These are phyloP conservation scores for Brettanomyces naardenensis DNA, from an alignment of 805 yeast species.

Conservation along the genomic window DNA sequence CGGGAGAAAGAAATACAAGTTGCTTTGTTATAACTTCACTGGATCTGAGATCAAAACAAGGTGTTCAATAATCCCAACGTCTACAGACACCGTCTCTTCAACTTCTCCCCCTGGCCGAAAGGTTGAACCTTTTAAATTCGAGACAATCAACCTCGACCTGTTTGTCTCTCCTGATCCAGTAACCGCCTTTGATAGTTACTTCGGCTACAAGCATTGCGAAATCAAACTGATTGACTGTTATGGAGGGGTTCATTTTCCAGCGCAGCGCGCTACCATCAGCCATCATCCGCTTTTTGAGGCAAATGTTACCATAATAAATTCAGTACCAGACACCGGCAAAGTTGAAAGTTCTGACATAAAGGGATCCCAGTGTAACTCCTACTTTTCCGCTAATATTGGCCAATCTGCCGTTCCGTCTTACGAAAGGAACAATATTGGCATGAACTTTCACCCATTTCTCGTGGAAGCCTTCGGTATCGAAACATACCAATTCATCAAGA, in stretches of 20 bases:
- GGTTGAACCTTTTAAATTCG: constrained; percentile 4
- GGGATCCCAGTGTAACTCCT: background rate
- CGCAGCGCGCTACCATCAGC: constrained; percentile 2
- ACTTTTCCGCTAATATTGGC: background rate
- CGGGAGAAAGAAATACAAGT: constrained; percentile 13
- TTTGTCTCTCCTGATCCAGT: constrained; percentile 6
- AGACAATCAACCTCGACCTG: constrained; percentile 5
- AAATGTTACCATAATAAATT: no score
- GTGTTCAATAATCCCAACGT: no score
- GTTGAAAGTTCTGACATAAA: no score
- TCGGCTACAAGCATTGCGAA: constrained; percentile 5
- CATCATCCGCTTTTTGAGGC: background rate
- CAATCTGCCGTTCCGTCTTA: no score
- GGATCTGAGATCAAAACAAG: no score
- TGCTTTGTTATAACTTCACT: constrained; percentile 14
- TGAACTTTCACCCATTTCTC: constrained; percentile 15
- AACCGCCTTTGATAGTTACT: constrained; percentile 5
- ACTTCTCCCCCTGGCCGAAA: no score
- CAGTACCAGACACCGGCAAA: no score
- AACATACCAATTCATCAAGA: constrained; percentile 27
- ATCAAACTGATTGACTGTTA: background rate
- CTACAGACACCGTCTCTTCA: no score
- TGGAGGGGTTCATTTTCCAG: background rate
- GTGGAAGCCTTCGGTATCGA: constrained; percentile 10
- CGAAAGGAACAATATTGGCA: background rate